These are phyloP conservation scores for Cladophialophora yegresii DNA, from an alignment of 2,329 filamentous ascomycete species.

Conservation along the genomic window DNA sequence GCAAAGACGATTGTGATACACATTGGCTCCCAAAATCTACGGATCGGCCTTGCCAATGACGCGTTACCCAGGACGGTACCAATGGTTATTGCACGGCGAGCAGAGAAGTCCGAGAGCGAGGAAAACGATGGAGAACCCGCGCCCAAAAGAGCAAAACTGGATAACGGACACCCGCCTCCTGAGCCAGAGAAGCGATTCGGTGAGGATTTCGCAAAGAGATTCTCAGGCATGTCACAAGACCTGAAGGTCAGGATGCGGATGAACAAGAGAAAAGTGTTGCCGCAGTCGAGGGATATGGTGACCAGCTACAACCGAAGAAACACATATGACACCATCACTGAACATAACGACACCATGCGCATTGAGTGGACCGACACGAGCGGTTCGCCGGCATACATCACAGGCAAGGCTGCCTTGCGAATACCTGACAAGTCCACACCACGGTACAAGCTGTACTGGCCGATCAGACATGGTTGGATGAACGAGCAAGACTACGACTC, in stretches of 20 bases:
- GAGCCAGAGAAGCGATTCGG: slow-evolving; percentile 80
- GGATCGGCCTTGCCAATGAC: slow-evolving; percentile 94
- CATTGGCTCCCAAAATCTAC: slow-evolving; percentile 89
- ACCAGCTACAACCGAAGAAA: slow-evolving; percentile 89
- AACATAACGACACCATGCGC: slow-evolving; percentile 91
- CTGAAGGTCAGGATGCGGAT: slow-evolving; percentile 87
- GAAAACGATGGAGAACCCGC: slow-evolving; percentile 76
- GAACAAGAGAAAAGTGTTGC: slow-evolving; percentile 91
- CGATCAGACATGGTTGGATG: slow-evolving; percentile 79
- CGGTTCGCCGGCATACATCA: slow-evolving; percentile 73
- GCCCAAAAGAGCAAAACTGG: slow-evolving; percentile 65
- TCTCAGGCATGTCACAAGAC: slow-evolving; percentile 78
- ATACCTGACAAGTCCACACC: slow-evolving; percentile 87
- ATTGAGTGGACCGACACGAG: slow-evolving; percentile 92
- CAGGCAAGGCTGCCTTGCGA: slow-evolving; percentile 77
- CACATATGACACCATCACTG: slow-evolving; percentile 80
- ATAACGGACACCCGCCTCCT: slow-evolving; percentile 49
- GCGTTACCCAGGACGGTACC: slow-evolving; percentile 91
- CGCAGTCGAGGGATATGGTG: slow-evolving; percentile 96
- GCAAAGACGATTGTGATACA: slow-evolving; percentile 95
- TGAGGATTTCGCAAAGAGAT: slow-evolving; percentile 72
- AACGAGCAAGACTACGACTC: slow-evolving; percentile 87
- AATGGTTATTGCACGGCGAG: slow-evolving; percentile 84
- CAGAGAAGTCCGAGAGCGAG: slow-evolving; percentile 77
- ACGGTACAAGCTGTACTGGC: slow-evolving; percentile 91